Conservation (phyloP, 345 rosid genomes). For the Gossypium rotundifolium region DNA sequence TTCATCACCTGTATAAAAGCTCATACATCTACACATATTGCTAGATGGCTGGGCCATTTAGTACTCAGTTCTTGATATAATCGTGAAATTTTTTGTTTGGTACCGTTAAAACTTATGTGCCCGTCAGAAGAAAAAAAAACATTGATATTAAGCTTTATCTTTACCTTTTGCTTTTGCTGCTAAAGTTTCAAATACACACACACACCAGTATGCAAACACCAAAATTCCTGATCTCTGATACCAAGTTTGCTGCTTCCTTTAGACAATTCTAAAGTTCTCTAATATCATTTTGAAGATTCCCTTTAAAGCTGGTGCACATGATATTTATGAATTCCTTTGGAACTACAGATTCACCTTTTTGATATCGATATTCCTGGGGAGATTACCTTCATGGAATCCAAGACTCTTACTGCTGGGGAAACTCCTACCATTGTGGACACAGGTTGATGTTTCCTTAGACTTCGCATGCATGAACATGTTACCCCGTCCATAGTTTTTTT, state of each 20-base stretch:
- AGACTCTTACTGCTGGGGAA: slow-evolving; percentile 81
- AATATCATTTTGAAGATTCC: background rate
- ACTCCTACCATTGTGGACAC: slow-evolving; percentile 90
- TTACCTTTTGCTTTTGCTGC: background rate
- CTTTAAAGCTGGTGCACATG: background rate
- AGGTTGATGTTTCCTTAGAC: slow-evolving; percentile 32
- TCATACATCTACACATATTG: background rate
- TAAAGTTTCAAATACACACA: background rate
- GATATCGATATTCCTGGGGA: slow-evolving; percentile 97
- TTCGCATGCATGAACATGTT: background rate
- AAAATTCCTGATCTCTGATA: background rate
- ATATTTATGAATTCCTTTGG: slow-evolving; percentile 17
- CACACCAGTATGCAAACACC: background rate
- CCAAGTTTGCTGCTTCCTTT: background rate
- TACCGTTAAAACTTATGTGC: background rate
- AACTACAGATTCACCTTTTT: slow-evolving; percentile 75
- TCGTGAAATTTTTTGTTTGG: background rate
- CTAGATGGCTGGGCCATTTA: background rate
- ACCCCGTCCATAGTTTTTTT: background rate
- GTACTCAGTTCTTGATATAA: background rate
- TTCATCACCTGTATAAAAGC: background rate
- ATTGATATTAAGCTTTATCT: background rate
- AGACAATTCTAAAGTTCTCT: background rate
- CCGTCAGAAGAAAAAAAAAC: background rate
- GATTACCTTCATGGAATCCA: slow-evolving; percentile 86